phyloP scores from a whole-genome alignment of 2,329 filamentous ascomycete genomes.

The Elsinoe arachidis region DNA sequence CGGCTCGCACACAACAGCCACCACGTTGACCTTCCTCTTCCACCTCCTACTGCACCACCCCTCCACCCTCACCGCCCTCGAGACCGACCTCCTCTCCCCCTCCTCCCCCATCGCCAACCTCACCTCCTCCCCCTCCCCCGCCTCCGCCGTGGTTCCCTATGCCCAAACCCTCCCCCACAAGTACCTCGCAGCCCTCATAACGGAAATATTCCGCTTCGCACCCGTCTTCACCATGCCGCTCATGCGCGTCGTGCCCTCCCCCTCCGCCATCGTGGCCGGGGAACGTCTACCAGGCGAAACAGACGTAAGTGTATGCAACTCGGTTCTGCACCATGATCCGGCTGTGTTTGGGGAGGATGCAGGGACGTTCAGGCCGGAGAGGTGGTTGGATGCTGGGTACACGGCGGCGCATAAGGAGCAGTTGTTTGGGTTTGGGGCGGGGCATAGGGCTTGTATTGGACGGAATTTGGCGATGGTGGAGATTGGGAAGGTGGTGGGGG shows the following conservation, averaged over 20 bases:
- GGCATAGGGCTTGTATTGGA: constrained; percentile 34
- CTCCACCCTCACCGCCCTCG: background rate
- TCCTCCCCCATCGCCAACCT: background rate
- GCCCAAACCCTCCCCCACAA: background rate
- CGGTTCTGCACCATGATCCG: constrained; percentile 16
- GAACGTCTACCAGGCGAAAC: constrained; percentile 18
- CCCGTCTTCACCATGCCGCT: constrained; percentile 10
- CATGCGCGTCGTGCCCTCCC: background rate
- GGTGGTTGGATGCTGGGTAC: constrained; percentile 27
- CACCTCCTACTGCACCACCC: constrained; percentile 25
- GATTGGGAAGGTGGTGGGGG: constrained; percentile 19
- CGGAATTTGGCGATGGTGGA: constrained; percentile 36
- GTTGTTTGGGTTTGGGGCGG: constrained; percentile 2
- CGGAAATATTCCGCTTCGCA: background rate
- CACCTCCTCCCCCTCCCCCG: background rate
- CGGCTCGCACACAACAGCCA: constrained; percentile 28
- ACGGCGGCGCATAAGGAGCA: background rate
- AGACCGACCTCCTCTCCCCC: background rate
- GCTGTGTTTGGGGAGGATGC: constrained; percentile 21
- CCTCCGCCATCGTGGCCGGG: background rate
- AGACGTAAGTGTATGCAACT: constrained; percentile 14
- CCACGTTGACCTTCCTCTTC: constrained; percentile 23
- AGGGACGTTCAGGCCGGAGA: constrained; percentile 19
- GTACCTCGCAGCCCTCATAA: background rate
- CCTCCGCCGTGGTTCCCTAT: background rate